Percentiles rank a stretch among this genome's conserved stretches.
phyloP scores from a whole-genome alignment of 768 basidiomycete genomes.

The Trametes cubensis region DNA sequence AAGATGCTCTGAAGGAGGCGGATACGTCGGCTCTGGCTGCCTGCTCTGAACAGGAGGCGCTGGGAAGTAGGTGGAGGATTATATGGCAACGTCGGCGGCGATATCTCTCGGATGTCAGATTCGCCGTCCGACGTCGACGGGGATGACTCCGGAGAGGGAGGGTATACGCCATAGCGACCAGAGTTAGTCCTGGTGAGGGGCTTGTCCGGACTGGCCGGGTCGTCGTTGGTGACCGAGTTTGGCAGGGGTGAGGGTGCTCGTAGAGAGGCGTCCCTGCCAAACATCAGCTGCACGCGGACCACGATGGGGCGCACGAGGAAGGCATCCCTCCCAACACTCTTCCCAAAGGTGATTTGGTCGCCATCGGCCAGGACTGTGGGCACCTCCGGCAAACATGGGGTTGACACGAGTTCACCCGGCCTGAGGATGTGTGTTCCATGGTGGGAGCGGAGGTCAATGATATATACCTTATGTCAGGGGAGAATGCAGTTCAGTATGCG shows the following conservation, averaged over 20 bases:
- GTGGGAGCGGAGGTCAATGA: slow-evolving; percentile 73
- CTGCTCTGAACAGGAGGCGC: neutral
- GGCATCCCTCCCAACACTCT: slow-evolving; percentile 65
- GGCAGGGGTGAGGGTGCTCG: slow-evolving; percentile 18
- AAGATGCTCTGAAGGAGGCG: slow-evolving; percentile 27
- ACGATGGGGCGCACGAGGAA: slow-evolving; percentile 65
- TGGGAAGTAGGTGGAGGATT: neutral
- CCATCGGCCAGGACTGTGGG: slow-evolving; percentile 64
- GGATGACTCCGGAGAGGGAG: slow-evolving; percentile 40
- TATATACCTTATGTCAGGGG: slow-evolving; percentile 53
- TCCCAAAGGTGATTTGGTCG: slow-evolving; percentile 77
- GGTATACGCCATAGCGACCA: slow-evolving; percentile 67
- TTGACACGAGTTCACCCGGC: slow-evolving; percentile 51
- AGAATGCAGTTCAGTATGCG: slow-evolving; percentile 24
- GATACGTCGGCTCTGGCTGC: slow-evolving; percentile 14
- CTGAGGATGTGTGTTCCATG: slow-evolving; percentile 75
- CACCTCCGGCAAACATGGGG: slow-evolving; percentile 54
- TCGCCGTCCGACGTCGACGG: slow-evolving; percentile 45
- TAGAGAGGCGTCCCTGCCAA: slow-evolving; percentile 20
- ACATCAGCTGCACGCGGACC: slow-evolving; percentile 61
- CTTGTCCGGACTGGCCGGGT: slow-evolving; percentile 25
- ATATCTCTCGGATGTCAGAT: slow-evolving; percentile 33
- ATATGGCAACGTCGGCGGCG: slow-evolving; percentile 21
- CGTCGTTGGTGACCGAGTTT: slow-evolving; percentile 13
- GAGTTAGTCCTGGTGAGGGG: slow-evolving; percentile 40